Base-by-base conservation (phyloP, 495 filamentous ascomycete genomes). In the Tuber indicum region DNA sequence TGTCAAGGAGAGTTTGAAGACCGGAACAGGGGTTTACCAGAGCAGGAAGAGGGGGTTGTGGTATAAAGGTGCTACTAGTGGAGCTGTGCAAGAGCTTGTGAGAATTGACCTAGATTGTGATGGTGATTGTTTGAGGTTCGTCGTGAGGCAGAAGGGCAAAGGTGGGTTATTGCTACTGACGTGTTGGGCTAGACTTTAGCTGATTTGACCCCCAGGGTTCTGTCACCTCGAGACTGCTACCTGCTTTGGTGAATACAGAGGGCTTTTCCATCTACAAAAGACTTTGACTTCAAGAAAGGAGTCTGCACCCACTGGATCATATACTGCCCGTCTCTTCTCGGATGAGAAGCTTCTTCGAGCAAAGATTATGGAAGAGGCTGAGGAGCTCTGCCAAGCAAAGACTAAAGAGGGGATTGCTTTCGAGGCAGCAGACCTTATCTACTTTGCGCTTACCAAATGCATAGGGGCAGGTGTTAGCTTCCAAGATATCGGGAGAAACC, bases 341-440 rank as follows among this genome's bases (percentile, higher is more conserved):
- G 96, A 98, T 75, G 89, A 92, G 75, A 93, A 96, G 85, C 89
- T 98, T 32, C 86, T 97, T 23, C 88, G 92, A 47, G 96, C 96
- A 4, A 99, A 99, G 87, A 97, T 99, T 66, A 96, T 97, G 91
- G 96, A 99, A 85, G 96, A 99, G 84, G 96, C 96, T 3, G 91
- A 93, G 77, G 96, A 99, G 85, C 86, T 99, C 44, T 98, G 96
- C 86, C 88, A 92, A 72, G 96, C 96, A 21, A 88, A 87, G 52
- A 91, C 89, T 17, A 92, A 93, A 74, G 87, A 94, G 74, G 93
- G 98, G 32, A 88, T 98, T 71, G 92, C 96, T 21, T 96, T 96
- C 73, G 96, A 99, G 85, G 93, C 96, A 3, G 96, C 95, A 21
- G 96, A 99, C 83, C 86, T 99, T 73, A 89, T 99, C 39, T 99